Conservation (phyloP, 805 yeast species). For the Millerozyma acaciae region DNA sequence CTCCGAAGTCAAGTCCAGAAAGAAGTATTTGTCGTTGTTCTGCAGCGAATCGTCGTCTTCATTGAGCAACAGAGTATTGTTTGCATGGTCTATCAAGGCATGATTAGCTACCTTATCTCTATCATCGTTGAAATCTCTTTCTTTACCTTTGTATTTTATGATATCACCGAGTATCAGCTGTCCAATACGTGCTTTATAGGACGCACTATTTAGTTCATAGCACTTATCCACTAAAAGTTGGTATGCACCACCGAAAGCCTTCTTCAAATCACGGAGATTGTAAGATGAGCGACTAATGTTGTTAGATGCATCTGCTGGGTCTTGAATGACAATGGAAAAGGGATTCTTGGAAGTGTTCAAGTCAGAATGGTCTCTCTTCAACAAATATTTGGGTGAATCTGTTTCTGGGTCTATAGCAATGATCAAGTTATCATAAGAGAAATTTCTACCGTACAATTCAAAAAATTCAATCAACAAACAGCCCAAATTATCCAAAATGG, state of each 20-base stretch:
- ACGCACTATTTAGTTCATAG: conserved; percentile 62
- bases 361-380: conserved; percentile 51
- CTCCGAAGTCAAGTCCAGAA: conserved; percentile 41
- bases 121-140: conserved; percentile 75
- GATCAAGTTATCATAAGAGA: conserved; percentile 78
- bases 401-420: conserved; percentile 53
- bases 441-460: conserved; percentile 85
- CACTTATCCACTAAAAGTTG: conserved; percentile 72
- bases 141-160: conserved; percentile 68
- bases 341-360: conserved; percentile 49
- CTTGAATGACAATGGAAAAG: conserved; percentile 75
- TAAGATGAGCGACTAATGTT: conserved; percentile 84
- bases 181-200: conserved; percentile 64
- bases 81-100: conserved; percentile 41
- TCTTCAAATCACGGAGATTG: conserved; percentile 72
- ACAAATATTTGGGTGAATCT: conserved; percentile 57
- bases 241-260: conserved; percentile 86
- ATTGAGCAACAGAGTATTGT: conserved; percentile 19
- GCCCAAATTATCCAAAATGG: conserved; percentile 74
- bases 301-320: conserved; percentile 80
- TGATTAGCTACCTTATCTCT: conserved; percentile 58
- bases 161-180: conserved; percentile 77
- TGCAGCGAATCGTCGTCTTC: conserved; percentile 33
- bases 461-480: conserved; percentile 85
- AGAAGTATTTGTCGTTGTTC: conserved; percentile 39